A percentile compares a stretch with the other conserved stretches of the same genome.
These are phyloP conservation scores for Paxillus rubicundulus DNA, from an alignment of 768 basidiomycete species.

Conservation along the genomic window DNA sequence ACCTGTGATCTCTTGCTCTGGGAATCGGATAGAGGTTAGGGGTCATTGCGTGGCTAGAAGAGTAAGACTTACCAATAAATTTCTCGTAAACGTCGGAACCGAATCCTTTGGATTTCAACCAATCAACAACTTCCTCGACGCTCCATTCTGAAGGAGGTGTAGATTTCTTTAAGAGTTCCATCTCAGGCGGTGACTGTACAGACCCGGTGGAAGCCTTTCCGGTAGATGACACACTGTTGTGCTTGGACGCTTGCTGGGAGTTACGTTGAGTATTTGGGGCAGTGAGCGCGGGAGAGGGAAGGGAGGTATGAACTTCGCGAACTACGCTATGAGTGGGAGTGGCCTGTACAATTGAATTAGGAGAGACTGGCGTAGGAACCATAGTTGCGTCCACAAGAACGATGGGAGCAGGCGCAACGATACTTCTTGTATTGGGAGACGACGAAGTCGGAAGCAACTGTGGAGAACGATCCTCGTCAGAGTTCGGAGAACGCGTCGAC, in stretches of 20 bases:
- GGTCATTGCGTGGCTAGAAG: background rate
- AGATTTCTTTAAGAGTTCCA: conserved; percentile 29
- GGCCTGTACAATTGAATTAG: conserved; percentile 17
- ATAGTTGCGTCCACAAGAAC: conserved; percentile 13
- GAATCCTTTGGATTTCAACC: conserved; percentile 83
- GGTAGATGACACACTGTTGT: conserved; percentile 37
- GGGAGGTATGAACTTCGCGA: conserved; percentile 28
- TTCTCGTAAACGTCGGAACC: conserved; percentile 79
- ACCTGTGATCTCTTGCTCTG: conserved; percentile 98
- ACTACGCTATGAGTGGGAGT: conserved; percentile 24
- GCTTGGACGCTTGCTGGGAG: conserved; percentile 38
- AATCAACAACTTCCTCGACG: conserved; percentile 85
- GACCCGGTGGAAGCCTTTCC: conserved; percentile 24
- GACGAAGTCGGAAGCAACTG: conserved; percentile 23
- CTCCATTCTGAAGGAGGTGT: conserved; percentile 72
- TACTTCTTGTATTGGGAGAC: conserved; percentile 24
- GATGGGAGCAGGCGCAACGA: conserved; percentile 25
- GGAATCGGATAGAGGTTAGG: conserved; percentile 2
- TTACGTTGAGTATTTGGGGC: conserved; percentile 22
- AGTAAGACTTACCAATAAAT: conserved; percentile 66
- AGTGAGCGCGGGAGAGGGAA: conserved; percentile 31
- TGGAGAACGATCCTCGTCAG: conserved; percentile 19
- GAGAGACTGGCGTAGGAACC: conserved; percentile 24
- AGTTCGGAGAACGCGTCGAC: conserved; percentile 20
- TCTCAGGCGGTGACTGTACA: conserved; percentile 19